Evolutionary conservation across 192 early-diverging fungal genomes (phyloP), one percentile per base, ranked within the genome.

Genomic region (Dimargaris verticillata): DNA sequence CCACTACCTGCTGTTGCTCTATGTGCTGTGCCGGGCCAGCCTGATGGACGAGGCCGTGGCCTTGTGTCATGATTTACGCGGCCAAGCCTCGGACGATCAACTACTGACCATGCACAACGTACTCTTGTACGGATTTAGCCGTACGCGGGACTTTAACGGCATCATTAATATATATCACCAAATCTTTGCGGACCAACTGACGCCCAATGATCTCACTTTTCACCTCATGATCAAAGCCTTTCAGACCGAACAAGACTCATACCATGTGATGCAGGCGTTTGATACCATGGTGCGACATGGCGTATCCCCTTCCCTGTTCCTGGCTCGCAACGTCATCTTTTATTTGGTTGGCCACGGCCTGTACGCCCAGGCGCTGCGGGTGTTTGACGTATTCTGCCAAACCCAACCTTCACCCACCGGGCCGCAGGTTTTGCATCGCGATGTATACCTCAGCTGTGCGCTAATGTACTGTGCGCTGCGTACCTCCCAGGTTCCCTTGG

Each of bases 41-140:
- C 28, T 38, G 38, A 28, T 58, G 25, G 55, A 28, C 29, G 55
- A 58, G 7, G 55, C 55, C 29, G 13, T 58, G 55, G 41, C 55
- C 15, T 28, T 58, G 15, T 58, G 28, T 28, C 0, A 10, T 1
- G 55, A 58, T 38, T 13, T 58, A 6, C 55, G 41, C 29, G 55
- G 12, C 5, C 29, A 22, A 18, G 55, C 55, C 29, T n/a, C 10
- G 15, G 29, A 33, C 29, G 13, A 13, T 3, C 29, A 58, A 33
- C 38, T 58, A 10, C 41, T 58, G 17, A 33, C 13, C 12, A 18
- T 38, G 22, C 41, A 58, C 28, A 28, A 58, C 38, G 22, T 58
- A 13, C 17, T 58, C 13, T 18, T 58, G 15, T 58, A 58, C 55
- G 55, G 55, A 28, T 58, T 58, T 28, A 33, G 55, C 4, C 29